phyloP scores from a whole-genome alignment of 2,329 filamentous ascomycete species.

The Ramichloridium luteum region DNA sequence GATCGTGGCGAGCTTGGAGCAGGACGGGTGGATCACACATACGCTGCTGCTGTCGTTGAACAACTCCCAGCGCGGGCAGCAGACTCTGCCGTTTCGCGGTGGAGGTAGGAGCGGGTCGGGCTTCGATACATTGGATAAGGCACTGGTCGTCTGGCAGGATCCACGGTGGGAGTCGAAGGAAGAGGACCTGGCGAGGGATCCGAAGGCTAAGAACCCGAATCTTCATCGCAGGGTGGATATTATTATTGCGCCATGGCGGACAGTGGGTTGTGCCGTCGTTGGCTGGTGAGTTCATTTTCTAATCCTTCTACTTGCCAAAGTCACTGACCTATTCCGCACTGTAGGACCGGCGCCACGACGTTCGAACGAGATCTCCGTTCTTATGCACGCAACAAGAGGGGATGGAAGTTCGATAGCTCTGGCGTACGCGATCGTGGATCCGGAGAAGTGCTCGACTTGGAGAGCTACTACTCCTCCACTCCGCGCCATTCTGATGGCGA shows the following conservation, averaged over 20 bases:
- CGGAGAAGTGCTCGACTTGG: slow-evolving; percentile 61
- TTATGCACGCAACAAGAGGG: slow-evolving; percentile 60
- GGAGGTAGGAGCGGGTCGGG: slow-evolving; percentile 39
- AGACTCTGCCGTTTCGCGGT: slow-evolving; percentile 43
- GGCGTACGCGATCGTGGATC: slow-evolving; percentile 59
- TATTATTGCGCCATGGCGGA: slow-evolving; percentile 78
- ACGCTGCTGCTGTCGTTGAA: slow-evolving; percentile 59
- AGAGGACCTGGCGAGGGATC: slow-evolving; percentile 24
- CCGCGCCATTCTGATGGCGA: too few relatives aligned
- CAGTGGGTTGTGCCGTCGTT: slow-evolving; percentile 72
- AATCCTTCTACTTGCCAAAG: too few relatives aligned
- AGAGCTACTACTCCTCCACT: slow-evolving; percentile 66
- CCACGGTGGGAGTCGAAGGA: slow-evolving; percentile 35
- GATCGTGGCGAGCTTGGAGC: slow-evolving; percentile 61
- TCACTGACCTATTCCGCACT: background rate
- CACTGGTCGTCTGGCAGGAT: slow-evolving; percentile 83
- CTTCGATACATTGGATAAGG: slow-evolving; percentile 85
- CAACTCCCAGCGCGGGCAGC: slow-evolving; percentile 61
- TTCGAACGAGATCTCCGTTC: slow-evolving; percentile 76
- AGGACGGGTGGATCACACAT: slow-evolving; percentile 62
- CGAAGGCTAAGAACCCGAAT: slow-evolving; percentile 50
- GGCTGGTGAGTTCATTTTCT: slow-evolving; percentile 76
- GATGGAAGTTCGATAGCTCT: slow-evolving; percentile 83
- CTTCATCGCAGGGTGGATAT: slow-evolving; percentile 82
- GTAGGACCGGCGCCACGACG: slow-evolving; percentile 57